Evolutionary conservation across 225 moss, liverwort and hornwort genomes (phyloP).

Genomic region (Pleurozium schreberi): DNA sequence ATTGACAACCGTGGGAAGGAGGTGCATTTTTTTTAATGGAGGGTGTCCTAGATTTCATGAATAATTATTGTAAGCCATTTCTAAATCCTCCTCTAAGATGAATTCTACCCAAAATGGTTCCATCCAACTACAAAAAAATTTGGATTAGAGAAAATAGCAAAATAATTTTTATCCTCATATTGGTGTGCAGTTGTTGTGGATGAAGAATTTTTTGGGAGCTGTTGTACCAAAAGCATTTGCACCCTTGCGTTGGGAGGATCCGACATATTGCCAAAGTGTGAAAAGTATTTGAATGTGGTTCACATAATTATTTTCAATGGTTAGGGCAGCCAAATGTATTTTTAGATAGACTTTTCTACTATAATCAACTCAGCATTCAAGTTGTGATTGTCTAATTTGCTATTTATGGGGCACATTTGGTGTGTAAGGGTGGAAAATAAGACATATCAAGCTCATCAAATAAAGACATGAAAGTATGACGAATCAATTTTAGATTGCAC

Average conservation of each 20-base stretch:
- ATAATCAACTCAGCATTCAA: not conserved
- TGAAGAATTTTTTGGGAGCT: no score
- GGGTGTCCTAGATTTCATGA: no score
- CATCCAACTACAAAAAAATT: no score
- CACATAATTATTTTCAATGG: not conserved
- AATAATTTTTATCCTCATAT: not conserved
- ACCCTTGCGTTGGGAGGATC: not conserved
- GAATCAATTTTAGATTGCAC: not conserved
- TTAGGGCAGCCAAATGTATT: not conserved
- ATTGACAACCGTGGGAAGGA: rapidly evolving
- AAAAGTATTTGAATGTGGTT: not conserved
- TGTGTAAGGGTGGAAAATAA: not conserved
- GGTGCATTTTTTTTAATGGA: no score
- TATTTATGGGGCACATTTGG: not conserved
- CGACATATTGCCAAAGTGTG: rapidly evolving
- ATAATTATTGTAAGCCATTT: not conserved
- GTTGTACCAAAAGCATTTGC: not conserved
- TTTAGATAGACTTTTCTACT: rapidly evolving
- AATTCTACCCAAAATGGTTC: not conserved
- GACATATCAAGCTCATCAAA: not conserved
- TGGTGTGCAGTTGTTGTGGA: not conserved
- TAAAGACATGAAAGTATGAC: not conserved
- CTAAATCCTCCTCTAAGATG: not conserved
- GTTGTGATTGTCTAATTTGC: not conserved
- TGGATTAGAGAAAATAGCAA: not conserved